These are phyloP conservation scores for Plantago coronopus DNA, from an alignment of 305 asterid genomes.

Conservation along the genomic window DNA sequence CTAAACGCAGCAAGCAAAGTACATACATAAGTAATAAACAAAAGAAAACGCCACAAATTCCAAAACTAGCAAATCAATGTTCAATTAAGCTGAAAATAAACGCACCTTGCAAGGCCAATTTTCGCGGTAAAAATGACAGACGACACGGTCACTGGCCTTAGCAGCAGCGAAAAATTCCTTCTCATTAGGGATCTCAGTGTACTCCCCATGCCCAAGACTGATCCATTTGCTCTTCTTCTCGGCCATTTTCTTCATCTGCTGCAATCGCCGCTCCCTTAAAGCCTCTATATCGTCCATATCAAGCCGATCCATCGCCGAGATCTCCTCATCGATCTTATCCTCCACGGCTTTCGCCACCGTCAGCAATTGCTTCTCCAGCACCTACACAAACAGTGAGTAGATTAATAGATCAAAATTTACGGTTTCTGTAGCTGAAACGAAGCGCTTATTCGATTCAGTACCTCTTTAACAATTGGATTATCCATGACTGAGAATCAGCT, in stretches of 20 bases:
- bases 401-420: not conserved
- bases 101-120: slow-evolving; percentile 99
- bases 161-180: slow-evolving; percentile 83
- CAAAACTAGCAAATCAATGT: not conserved
- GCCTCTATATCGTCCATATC: slow-evolving; percentile 85
- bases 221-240: slow-evolving; percentile 88
- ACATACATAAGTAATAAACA: not conserved
- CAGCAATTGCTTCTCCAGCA: slow-evolving; percentile 80
- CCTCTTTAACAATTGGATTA: slow-evolving; percentile 56
- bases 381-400: slow-evolving; percentile 31
- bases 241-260: slow-evolving; percentile 98
- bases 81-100: not conserved
- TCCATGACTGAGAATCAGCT: slow-evolving; percentile 39
- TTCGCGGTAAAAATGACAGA: slow-evolving; percentile 95
- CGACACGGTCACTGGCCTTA: slow-evolving; percentile 94
- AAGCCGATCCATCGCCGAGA: slow-evolving; percentile 70
- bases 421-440: not conserved
- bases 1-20: no score
- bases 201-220: slow-evolving; percentile 90
- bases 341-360: slow-evolving; percentile 92
- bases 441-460: not conserved
- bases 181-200: slow-evolving; percentile 79
- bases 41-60: not conserved
- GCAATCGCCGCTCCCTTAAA: slow-evolving; percentile 84
- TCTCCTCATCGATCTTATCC: slow-evolving; percentile 95